Evolutionary conservation across 345 rosid genomes (phyloP).

Genomic region (Bruguiera sexangula): DNA sequence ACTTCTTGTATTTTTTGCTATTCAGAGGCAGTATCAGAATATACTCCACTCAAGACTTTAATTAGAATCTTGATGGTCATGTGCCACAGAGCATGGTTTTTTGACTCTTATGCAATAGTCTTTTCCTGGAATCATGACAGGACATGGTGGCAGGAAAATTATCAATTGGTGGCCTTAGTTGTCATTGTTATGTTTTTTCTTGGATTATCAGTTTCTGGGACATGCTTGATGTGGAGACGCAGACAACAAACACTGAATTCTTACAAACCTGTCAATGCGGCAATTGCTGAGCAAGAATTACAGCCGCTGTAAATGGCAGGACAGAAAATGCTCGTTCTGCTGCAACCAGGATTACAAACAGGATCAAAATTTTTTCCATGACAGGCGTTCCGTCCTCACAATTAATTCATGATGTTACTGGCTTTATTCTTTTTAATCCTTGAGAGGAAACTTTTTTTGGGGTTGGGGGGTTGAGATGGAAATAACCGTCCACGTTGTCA

Average conservation of each 20-base stretch:
- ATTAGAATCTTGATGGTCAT: no score
- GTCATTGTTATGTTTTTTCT: conserved; percentile 2
- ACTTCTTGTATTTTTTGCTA: no score
- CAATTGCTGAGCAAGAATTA: conserved; percentile 23
- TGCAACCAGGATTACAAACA: neutral
- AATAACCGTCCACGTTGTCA: no score
- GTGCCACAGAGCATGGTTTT: neutral
- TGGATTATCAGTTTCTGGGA: conserved; percentile 19
- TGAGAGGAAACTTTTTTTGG: no score
- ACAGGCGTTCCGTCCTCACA: neutral
- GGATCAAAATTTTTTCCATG: neutral
- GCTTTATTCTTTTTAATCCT: no score
- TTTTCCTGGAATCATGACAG: conserved; percentile 37
- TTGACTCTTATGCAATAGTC: neutral
- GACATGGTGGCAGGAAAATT: conserved; percentile 54
- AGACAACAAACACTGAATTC: conserved; percentile 7
- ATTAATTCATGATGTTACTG: no score
- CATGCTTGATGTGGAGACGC: conserved; percentile 15
- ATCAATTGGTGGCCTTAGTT: conserved; percentile 21
- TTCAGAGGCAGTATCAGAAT: no score
- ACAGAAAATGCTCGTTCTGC: neutral
- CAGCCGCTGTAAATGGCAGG: conserved; percentile 8
- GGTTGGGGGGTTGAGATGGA: no score
- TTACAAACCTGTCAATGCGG: conserved; percentile 19
- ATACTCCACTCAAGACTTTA: no score